Conservation (phyloP, 371 early-diverging fungal species). For the Lichtheimia hyalospora region DNA sequence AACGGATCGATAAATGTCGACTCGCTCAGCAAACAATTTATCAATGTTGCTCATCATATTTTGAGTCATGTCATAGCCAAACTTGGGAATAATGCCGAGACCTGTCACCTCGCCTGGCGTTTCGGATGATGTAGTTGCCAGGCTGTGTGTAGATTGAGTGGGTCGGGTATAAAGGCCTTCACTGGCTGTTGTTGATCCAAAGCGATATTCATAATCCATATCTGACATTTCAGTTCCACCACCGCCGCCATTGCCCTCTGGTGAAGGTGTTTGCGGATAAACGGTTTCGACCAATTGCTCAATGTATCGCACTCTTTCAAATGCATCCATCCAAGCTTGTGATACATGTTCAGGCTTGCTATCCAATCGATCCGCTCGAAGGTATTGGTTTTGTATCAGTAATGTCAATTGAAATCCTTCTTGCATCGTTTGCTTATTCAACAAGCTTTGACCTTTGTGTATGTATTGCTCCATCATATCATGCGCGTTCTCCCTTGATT, state of each 20-base stretch:
- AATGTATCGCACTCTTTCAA: conserved; percentile 17
- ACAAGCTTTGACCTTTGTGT: conserved; percentile 27
- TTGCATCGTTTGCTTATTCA: conserved; percentile 36
- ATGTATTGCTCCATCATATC: conserved; percentile 26
- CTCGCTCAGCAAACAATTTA: conserved; percentile 68
- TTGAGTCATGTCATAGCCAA: conserved; percentile 31
- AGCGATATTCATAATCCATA: conserved; percentile 23
- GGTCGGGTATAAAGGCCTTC: conserved; percentile 16
- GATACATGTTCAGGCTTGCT: conserved; percentile 18
- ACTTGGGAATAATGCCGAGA: conserved; percentile 21
- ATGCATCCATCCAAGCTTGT: conserved; percentile 20
- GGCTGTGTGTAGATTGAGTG: conserved; percentile 29
- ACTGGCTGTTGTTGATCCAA: conserved; percentile 10
- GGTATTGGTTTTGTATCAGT: conserved; percentile 24
- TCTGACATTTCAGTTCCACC: conserved; percentile 13
- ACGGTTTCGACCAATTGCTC: conserved; percentile 27
- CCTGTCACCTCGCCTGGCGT: conserved; percentile 12
- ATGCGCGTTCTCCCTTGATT: conserved; percentile 23
- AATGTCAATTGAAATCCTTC: conserved; percentile 29
- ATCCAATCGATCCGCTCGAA: background rate
- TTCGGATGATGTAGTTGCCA: conserved; percentile 23
- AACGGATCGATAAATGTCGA: conserved; percentile 61
- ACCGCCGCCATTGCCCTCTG: background rate
- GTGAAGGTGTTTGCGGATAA: conserved; percentile 18
- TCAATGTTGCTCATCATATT: conserved; percentile 64